These are phyloP conservation scores for Polyporus tsugae DNA, from an alignment of 1,284 basidiomycete genomes.

Conservation along the genomic window DNA sequence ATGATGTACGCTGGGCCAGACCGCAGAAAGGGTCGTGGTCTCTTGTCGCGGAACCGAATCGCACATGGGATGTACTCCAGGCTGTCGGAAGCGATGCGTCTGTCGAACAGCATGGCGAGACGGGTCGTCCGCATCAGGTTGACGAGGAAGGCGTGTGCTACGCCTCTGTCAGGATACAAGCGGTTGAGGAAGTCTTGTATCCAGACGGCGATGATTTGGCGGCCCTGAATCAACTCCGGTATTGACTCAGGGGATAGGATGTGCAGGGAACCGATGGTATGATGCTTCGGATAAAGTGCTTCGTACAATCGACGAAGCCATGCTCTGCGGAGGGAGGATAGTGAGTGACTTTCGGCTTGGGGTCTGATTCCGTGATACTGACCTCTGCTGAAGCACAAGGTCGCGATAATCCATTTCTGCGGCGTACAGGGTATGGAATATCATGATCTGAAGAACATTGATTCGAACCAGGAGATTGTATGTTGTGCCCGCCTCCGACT, in stretches of 20 bases:
- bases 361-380: not conserved
- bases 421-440: slow-evolving; percentile 47
- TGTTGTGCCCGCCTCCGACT: slow-evolving; percentile 41
- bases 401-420: slow-evolving; percentile 26
- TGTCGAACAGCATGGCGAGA: slow-evolving; percentile 23
- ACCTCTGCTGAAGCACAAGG: slow-evolving; percentile 21
- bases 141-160: slow-evolving; percentile 10
- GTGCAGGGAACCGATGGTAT: slow-evolving; percentile 37
- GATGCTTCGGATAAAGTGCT: slow-evolving; percentile 33
- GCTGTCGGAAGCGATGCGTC: not conserved
- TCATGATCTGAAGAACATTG: slow-evolving; percentile 58
- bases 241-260: slow-evolving; percentile 45
- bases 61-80: slow-evolving; percentile 19
- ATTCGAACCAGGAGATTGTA: slow-evolving; percentile 53
- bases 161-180: slow-evolving; percentile 19
- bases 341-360: not conserved
- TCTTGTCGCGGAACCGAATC: not conserved
- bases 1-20: slow-evolving; percentile 41
- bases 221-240: slow-evolving; percentile 45
- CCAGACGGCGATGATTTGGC: slow-evolving; percentile 52
- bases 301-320: slow-evolving; percentile 39
- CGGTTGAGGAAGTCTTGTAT: slow-evolving; percentile 46
- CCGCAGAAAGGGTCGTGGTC: not conserved
- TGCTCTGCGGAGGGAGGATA: slow-evolving; percentile 14
- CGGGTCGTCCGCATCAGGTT: slow-evolving; percentile 19